A percentile compares a stretch with the other conserved stretches of the same genome.
Evolutionary conservation across 768 basidiomycete species (phyloP).

Genomic region (Lyophyllum semitale): DNA sequence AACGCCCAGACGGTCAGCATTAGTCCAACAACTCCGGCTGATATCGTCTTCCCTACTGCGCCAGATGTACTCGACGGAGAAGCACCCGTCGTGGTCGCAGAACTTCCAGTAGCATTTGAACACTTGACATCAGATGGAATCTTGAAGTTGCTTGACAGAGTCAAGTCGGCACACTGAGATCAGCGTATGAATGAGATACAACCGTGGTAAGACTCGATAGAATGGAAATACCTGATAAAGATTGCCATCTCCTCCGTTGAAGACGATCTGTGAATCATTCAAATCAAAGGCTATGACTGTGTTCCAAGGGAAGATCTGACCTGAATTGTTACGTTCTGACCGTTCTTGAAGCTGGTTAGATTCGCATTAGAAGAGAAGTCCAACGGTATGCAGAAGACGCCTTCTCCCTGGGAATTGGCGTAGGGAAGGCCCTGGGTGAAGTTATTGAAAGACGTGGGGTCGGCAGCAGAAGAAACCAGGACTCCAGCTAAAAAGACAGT

Average conservation of each 20-base stretch:
- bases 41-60: neutral
- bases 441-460: slow-evolving; percentile 64
- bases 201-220: neutral
- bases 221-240: slow-evolving; percentile 63
- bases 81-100: slow-evolving; percentile 20
- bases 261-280: slow-evolving; percentile 42
- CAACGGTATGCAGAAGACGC: slow-evolving; percentile 70
- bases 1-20: neutral
- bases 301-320: slow-evolving; percentile 17
- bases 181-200: neutral
- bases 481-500: slow-evolving; percentile 43
- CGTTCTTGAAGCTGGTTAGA: slow-evolving; percentile 53
- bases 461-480: slow-evolving; percentile 51
- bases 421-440: slow-evolving; percentile 59
- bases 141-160: slow-evolving; percentile 55
- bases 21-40: neutral
- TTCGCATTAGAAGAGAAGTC: slow-evolving; percentile 51
- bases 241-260: slow-evolving; percentile 67
- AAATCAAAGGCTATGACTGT: neutral
- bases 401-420: slow-evolving; percentile 43
- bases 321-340: slow-evolving; percentile 76
- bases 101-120: slow-evolving; percentile 31
- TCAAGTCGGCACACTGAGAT: slow-evolving; percentile 76
- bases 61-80: slow-evolving; percentile 11
- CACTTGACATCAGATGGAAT: slow-evolving; percentile 47